phyloP scores from a whole-genome alignment of 768 basidiomycete genomes.

The Naganishia randhawae region DNA sequence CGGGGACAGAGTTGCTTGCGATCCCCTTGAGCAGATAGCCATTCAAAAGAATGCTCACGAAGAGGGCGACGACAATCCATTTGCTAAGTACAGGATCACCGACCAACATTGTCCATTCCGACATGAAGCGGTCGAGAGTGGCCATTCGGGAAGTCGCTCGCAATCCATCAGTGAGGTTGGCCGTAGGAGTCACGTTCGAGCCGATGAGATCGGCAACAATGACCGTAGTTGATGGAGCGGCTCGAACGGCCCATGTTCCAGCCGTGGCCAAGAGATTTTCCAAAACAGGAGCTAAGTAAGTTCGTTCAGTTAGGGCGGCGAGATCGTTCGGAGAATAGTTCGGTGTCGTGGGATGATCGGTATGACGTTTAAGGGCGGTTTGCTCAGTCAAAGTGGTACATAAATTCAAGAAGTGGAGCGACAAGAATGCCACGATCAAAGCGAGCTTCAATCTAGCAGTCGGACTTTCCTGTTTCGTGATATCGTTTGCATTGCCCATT shows the following conservation, averaged over 20 bases:
- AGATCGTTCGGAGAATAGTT: constrained; percentile 53
- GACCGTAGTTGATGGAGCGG: constrained; percentile 28
- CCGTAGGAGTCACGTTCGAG: constrained; percentile 46
- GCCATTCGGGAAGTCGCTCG: constrained; percentile 50
- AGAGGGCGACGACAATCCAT: constrained; percentile 86
- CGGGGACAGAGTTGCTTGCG: constrained; percentile 49
- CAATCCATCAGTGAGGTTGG: constrained; percentile 29
- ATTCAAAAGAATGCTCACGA: constrained; percentile 80
- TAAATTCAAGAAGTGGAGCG: constrained; percentile 85
- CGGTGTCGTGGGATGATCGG: constrained; percentile 37
- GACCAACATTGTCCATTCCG: constrained; percentile 80
- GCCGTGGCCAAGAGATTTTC: constrained; percentile 49
- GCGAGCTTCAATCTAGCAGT: constrained; percentile 83
- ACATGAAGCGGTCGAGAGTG: constrained; percentile 79
- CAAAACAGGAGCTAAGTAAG: constrained; percentile 55
- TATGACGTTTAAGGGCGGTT: constrained; percentile 57
- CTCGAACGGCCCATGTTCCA: constrained; percentile 39
- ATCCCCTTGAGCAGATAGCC: constrained; percentile 80
- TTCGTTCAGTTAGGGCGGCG: constrained; percentile 49
- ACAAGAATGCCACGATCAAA: constrained; percentile 87
- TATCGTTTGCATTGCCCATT: constrained; percentile 24
- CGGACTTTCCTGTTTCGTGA: constrained; percentile 64
- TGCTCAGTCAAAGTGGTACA: constrained; percentile 79
- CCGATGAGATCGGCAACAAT: constrained; percentile 18
- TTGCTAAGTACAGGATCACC: constrained; percentile 91